phyloP scores from a whole-genome alignment of 495 filamentous ascomycete species.

The Mycothermus thermophilus region DNA sequence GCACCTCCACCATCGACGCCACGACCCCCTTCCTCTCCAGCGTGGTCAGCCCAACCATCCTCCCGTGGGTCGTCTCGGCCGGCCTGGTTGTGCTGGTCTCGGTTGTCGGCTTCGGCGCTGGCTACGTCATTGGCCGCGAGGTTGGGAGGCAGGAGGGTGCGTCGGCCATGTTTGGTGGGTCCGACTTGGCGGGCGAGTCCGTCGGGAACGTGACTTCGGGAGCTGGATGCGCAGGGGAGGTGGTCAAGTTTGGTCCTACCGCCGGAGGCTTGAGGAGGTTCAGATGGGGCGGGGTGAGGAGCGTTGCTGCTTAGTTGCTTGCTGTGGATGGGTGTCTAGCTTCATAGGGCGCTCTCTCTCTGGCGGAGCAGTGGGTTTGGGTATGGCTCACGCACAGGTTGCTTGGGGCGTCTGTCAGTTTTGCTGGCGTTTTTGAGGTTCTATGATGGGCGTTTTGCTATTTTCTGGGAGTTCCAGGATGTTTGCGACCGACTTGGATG shows the following conservation, averaged over 20 bases:
- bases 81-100: conserved; percentile 85
- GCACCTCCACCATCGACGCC: conserved; percentile 5
- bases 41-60: conserved; percentile 57
- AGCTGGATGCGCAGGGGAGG: conserved; percentile 30
- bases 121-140: conserved; percentile 77
- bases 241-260: conserved; percentile 21
- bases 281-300: conserved; percentile 33
- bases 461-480: no score
- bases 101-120: conserved; percentile 85
- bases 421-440: no score
- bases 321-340: no score
- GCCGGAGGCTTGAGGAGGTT: conserved; percentile 27
- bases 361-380: no score
- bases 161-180: conserved; percentile 12
- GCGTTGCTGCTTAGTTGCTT: conserved; percentile 29
- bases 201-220: conserved; percentile 14
- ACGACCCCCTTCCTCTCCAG: conserved; percentile 7
- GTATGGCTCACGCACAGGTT: no score
- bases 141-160: conserved; percentile 53
- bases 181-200: not conserved
- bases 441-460: no score
- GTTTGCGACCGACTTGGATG: no score
- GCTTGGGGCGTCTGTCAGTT: no score
- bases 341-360: no score
- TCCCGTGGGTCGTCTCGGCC: conserved; percentile 86